Base-by-base conservation (phyloP, 257 asterid species). In the Nicotiana undulata region DNA sequence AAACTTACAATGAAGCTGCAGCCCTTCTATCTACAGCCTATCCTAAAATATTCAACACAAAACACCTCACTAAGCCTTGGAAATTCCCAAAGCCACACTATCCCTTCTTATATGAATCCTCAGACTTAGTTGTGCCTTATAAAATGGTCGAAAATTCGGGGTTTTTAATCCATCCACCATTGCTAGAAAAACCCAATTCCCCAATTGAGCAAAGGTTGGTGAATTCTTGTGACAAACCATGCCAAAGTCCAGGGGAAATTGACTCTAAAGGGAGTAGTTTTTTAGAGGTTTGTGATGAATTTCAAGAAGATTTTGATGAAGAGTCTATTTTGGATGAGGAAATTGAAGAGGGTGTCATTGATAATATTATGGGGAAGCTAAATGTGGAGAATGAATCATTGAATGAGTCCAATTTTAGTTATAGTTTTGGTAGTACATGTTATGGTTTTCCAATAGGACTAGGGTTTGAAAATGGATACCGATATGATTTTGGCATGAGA, bases 281-380 rank as follows among this genome's bases (percentile, higher is more conserved):
- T 2, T 60, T 75, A 3, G 90, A 85, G 0, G 49, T 44, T 4
- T 67, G 81, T 24, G 92, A 86, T 15, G 94, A 83, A 0, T 64
- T 16, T 26, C 79, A 76, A 4, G 93, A 85, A 7, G 94, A 93
- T 79, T 89, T 93, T 56, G 97, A 93, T 24, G 91, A 97, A 1
- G 98, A 89, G 3, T 95, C 98, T 6, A 93, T 93, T 13, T 86
- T 93, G 7, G 98, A 93, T 77, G 99, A 90, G 90, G 99, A 93
- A 77, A 84, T 88, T 22, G 98, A 88, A 31, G 94, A 88, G 77
- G 98, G 97, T 6, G 97, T 97, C 1, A 94, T 93, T 76, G 98
- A 95, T 66, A 90, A 95, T 80, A 90, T 95, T 5, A 85, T 95
- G 92, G 99, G 99, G 28, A 86, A 92, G 76, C 55, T 80, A 11